Evolutionary conservation across 179 eudicot species (phyloP), one percentile per base, ranked within the genome.

Genomic region (Amaranthus tricolor): DNA sequence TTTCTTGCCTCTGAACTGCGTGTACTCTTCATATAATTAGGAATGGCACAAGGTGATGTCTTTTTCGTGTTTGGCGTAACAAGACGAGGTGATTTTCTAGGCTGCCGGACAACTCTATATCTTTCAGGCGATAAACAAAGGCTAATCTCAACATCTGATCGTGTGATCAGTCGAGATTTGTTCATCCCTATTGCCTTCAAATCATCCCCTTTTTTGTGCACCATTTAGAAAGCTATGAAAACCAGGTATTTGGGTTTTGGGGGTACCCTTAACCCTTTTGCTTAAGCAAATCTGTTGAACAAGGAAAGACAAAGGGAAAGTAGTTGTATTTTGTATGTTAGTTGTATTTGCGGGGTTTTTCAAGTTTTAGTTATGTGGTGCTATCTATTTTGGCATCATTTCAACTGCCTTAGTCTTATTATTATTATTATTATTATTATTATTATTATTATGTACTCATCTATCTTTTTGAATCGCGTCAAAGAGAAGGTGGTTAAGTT

Each of bases 11-110:
- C 88, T 69, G 83, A 92, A 77, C 95, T 87, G 76, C 84, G 86
- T 68, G 97, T 92, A 62, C 90, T 80, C 82, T 85, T 92, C 97
- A 90, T 92, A 75, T 92, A 92, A 67, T 88, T 88, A 5, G 95
- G 97, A 21, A 79, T 72, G 31, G 60, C 31, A 24, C 62, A 55
- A 65, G 74, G 63, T 45, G 68, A 14, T 19, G 66, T 78, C 77
- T 75, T 73, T 64, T n/a, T 56, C 64, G 84, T 73, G 65, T 71
- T 72, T 54, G 78, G 68, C 11, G 71, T 58, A 48, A 51, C 67
- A 19, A 16, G 45, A 51, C 77, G 72, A 60, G 84, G 81, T 13
- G 84, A 83, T 64, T 79, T 69, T 16, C 83, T 83, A 0, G 85
- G 81, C 58, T 79, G 75, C 43, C 55, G 78, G 15, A 74, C 57